Evolutionary conservation across 495 filamentous ascomycete genomes (phyloP), one percentile per base, ranked within the genome.

Genomic region (Aspergillus coremiiformis): DNA sequence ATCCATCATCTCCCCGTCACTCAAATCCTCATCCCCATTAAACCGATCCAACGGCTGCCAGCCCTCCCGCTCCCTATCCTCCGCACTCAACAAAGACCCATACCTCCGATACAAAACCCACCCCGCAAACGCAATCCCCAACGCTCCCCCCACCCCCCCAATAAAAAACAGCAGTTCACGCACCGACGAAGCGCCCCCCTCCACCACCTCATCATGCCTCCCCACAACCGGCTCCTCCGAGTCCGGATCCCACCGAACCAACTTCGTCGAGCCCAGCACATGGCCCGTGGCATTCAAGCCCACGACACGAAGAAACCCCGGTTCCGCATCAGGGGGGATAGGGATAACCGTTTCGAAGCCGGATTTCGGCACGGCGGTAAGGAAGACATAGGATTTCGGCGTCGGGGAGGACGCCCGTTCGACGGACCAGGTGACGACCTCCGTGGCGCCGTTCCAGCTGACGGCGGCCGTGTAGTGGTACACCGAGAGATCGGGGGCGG

Each of bases 361-460:
- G 7, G 32, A 14, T 52, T 67, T 72, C 0, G 63, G 60, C 14
- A 64, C 41, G 8, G 59, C 58, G 22, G 59, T 48, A 35, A 69
- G 43, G 53, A 63, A 56, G 1, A 47, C 32, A 10, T 50, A 39
- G 11, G 44, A 44, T 0, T 39, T 17, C 14, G 10, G 22, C 0
- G 22, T 19, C 3, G 27, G 8, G 39, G 30, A 39, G 17, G 19
- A 24, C 15, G 51, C 19, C 10, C 66, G 69, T 22, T 71, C 56
- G 4, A 75, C 51, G 0, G 62, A 62, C 70, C 70, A 75, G 0
- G 52, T 64, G 0, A 20, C 52, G 21, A 72, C 70, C 22, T 72
- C 66, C 0, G 72, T 75, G 2, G 70, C 72, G 12, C 72, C 72
- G 49, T 73, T 73, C 72, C 70, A 75, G 45, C 67, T 73, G 1